Percentiles rank a stretch among this genome's conserved stretches.
Conservation (phyloP, 108 stramenopile genomes). For the Schizochytrium sp. region DNA sequence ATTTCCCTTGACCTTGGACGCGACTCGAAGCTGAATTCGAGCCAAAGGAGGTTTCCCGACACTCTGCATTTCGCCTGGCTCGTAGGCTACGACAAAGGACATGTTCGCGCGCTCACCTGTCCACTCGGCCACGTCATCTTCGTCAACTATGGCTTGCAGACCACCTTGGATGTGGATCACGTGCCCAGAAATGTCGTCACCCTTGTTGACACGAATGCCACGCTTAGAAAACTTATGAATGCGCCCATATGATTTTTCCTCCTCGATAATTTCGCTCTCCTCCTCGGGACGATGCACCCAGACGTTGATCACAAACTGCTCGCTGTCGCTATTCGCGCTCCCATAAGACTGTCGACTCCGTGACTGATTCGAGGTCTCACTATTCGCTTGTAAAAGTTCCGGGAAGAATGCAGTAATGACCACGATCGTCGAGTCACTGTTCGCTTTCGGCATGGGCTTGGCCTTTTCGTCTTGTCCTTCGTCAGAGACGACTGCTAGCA, state of each 20-base stretch:
- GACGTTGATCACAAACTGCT: neutral
- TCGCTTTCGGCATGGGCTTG: too few species aligned
- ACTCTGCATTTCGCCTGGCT: neutral
- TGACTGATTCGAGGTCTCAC: too few species aligned
- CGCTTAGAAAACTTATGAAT: neutral
- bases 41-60: neutral
- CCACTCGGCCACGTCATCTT: neutral
- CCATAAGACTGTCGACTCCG: too few species aligned
- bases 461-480: too few species aligned
- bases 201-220: neutral
- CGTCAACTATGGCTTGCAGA: neutral
- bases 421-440: too few species aligned
- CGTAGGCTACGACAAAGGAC: neutral
- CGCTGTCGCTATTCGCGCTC: too few species aligned
- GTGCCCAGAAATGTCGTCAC: neutral
- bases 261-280: neutral
- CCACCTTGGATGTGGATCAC: neutral
- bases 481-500: too few species aligned
- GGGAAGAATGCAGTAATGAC: too few species aligned
- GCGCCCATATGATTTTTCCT: neutral
- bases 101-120: neutral
- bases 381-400: too few species aligned
- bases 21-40: neutral
- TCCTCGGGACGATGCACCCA: neutral
- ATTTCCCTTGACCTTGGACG: neutral